phyloP scores from a whole-genome alignment of 2,329 filamentous ascomycete genomes.

The Ophiostoma fasciatum region DNA sequence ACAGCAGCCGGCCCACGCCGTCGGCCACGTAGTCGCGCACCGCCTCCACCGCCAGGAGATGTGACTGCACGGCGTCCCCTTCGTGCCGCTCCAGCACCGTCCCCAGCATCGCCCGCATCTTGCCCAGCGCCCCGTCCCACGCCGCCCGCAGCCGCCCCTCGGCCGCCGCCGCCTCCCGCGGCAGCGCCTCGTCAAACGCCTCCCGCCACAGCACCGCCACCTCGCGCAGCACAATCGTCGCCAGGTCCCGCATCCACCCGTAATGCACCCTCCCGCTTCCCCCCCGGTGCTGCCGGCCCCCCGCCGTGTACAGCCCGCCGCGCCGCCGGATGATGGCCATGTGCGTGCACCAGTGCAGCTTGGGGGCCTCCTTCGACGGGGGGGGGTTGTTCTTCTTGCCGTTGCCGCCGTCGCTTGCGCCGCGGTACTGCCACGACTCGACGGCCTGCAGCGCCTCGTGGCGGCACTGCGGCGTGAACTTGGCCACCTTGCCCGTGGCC shows the following conservation, averaged over 20 bases:
- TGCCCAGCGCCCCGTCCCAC: neutral
- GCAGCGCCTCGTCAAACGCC: neutral
- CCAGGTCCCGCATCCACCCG: slow-evolving; percentile 6
- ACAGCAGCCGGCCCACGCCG: slow-evolving; percentile 1
- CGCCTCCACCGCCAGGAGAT: neutral
- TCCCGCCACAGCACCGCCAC: slow-evolving; percentile 4
- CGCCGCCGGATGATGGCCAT: slow-evolving; percentile 4
- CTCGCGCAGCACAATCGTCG: neutral
- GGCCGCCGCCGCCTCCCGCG: neutral
- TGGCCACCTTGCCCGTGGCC: neutral
- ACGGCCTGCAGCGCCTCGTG: neutral
- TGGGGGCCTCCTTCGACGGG: too few species aligned
- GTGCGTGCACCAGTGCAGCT: slow-evolving; percentile 5
- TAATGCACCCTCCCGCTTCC: too few species aligned
- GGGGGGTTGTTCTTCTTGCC: too few species aligned
- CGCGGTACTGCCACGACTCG: neutral
- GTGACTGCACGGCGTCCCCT: neutral
- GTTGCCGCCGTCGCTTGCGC: too few species aligned
- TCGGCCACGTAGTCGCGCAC: slow-evolving; percentile 2
- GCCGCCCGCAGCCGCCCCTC: neutral
- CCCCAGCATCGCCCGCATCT: neutral
- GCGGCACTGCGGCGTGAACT: neutral
- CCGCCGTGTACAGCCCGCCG: slow-evolving; percentile 2
- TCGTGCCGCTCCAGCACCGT: neutral
- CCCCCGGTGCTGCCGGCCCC: neutral